Evolutionary conservation across 352 stramenopile species (phyloP).

Genomic region (Peronospora destructor): DNA sequence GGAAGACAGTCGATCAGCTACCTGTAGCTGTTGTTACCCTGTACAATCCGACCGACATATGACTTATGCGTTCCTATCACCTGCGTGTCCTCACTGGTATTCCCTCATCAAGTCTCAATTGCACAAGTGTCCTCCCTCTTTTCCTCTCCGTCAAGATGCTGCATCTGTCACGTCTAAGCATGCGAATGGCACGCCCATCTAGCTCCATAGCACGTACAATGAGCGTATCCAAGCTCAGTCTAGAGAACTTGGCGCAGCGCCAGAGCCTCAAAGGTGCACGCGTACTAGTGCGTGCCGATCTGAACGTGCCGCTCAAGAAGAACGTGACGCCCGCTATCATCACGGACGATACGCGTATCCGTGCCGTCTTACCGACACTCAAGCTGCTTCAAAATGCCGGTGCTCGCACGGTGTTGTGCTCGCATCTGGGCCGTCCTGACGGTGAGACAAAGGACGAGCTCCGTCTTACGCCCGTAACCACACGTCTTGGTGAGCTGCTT

Average conservation of each 20-base stretch:
- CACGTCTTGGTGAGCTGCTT: constrained; percentile 91
- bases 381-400: constrained; percentile 89
- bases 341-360: constrained; percentile 95
- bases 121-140: neutral
- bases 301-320: constrained; percentile 98
- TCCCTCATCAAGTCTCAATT: too few species aligned
- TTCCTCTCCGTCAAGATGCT: constrained; percentile 12
- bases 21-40: too few species aligned
- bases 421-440: constrained; percentile 96
- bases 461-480: constrained; percentile 89
- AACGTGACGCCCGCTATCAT: constrained; percentile 87
- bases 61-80: too few species aligned
- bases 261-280: constrained; percentile 90
- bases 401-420: constrained; percentile 92
- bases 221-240: constrained; percentile 60
- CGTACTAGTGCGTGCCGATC: constrained; percentile 96
- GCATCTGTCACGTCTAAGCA: constrained; percentile 18
- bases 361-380: constrained; percentile 91
- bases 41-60: too few species aligned
- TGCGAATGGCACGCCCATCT: constrained; percentile 6
- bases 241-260: constrained; percentile 55
- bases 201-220: constrained; percentile 20
- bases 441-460: constrained; percentile 76
- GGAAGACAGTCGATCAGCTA: too few species aligned
- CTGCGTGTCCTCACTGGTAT: too few species aligned